Evolutionary conservation across 2,329 filamentous ascomycete species (phyloP), one percentile per base, ranked within the genome.

Genomic region (Dactylellina cionopaga): DNA sequence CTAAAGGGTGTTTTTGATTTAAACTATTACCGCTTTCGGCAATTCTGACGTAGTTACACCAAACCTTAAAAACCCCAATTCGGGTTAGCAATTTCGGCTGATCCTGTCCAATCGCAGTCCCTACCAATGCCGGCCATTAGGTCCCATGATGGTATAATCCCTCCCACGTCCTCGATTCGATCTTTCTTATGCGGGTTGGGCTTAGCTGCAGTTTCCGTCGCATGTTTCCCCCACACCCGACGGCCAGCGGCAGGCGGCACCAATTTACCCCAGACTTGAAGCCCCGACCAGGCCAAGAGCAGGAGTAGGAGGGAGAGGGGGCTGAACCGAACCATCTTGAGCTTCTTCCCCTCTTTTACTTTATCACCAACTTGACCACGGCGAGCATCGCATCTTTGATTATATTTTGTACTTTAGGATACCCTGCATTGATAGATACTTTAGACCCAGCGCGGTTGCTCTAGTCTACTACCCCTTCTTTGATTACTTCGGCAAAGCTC

Each of bases 241-340:
- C 22, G 31, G 33, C 54, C 39, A 44, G 39, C 39, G 54, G 54
- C 17, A 59, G 27, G 11, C 52, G 52, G 52, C 19, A n/a, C 13
- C 27, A 33, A 46, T 35, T 56, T 60, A 47, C 55, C 55, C 55
- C 55, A 60, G 46, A 60, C 22, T 60, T 47, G 44, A n/a, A 27
- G 6, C 22, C 22, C 7, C 37, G n/a, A 24, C 24, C 15, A 44
- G 41, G 41, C 43, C 29, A 24, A 17, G n/a, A 13, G 31, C 6
- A 13, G 31, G 13, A 6, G 6, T 35, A 35, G n/a, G n/a, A n/a
- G n/a, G 19, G 33, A n/a, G 19, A 27, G 4, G 22, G 22, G 11
- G 22, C 43, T 47, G 43, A 25, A 15, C 5, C 13, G 5, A 4
- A 5, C 22, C 15, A 27, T 6, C 31, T 15, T 9, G 17, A 9